A percentile compares a stretch with the other conserved stretches of the same genome.
Conservation (phyloP, 2,329 filamentous ascomycete genomes). For the Lasiodiplodia theobromae region DNA sequence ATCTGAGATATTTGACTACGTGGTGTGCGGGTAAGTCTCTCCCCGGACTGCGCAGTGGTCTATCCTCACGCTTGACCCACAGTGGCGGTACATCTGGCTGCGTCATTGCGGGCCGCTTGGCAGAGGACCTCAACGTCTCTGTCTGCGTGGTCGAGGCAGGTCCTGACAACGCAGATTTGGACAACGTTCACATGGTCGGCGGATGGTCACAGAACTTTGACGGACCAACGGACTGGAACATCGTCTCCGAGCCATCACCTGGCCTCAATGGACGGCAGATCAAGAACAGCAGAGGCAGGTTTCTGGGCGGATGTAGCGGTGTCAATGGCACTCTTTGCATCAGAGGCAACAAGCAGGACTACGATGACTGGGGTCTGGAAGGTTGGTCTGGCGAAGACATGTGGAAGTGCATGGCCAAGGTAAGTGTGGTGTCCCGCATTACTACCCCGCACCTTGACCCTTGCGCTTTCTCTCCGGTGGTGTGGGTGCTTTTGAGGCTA, state of each 20-base stretch:
- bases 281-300: conserved; percentile 58
- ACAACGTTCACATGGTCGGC: conserved; percentile 61
- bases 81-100: conserved; percentile 59
- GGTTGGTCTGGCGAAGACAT: conserved; percentile 65
- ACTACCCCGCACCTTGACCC: neutral
- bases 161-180: conserved; percentile 53
- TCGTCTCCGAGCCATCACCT: conserved; percentile 51
- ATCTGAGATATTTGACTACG: conserved; percentile 27
- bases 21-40: conserved; percentile 30
- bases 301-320: conserved; percentile 59
- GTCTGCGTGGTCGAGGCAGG: conserved; percentile 59
- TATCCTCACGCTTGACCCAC: conserved; percentile 14
- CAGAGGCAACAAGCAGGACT: conserved; percentile 57
- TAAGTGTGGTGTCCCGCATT: conserved; percentile 33
- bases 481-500: neutral
- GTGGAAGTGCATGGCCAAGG: conserved; percentile 62
- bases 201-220: conserved; percentile 58
- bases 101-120: conserved; percentile 57
- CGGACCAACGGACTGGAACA: conserved; percentile 61
- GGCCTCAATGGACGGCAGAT: conserved; percentile 54
- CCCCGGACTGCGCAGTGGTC: conserved; percentile 14
- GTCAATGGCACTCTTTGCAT: conserved; percentile 60
- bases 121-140: conserved; percentile 51
- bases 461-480: neutral
- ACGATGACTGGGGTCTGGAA: conserved; percentile 63